Conservation (phyloP, 305 asterid species). For the Rubia balearica region DNA sequence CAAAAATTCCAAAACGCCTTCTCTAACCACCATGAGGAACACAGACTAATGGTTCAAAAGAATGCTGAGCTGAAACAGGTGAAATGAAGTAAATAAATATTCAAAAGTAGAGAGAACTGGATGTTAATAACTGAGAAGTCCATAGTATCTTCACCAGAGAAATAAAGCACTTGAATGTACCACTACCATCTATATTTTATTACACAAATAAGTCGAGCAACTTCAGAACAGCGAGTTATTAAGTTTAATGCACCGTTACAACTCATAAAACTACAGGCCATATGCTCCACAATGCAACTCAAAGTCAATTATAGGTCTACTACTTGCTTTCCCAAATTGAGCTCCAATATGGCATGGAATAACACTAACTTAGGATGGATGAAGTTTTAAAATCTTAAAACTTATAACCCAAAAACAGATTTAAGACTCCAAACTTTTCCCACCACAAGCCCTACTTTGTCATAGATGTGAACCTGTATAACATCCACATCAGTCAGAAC, state of each 20-base stretch:
- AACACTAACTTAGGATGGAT: background rate
- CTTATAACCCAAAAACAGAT: background rate
- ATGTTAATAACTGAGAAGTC: background rate
- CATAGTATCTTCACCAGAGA: background rate
- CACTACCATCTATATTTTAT: background rate
- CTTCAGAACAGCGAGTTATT: background rate
- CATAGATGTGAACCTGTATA: background rate
- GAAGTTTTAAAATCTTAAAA: background rate
- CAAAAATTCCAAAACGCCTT: background rate
- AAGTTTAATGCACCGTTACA: background rate
- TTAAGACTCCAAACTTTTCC: background rate
- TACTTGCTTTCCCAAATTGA: background rate
- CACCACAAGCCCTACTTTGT: background rate
- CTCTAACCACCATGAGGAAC: background rate
- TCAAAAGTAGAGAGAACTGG: no score
- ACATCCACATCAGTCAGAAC: background rate
- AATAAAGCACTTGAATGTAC: background rate
- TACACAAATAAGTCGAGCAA: background rate
- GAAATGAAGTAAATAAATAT: background rate
- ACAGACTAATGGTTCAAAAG: background rate
- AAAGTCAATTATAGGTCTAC: background rate
- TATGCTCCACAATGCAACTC: background rate
- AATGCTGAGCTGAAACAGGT: background rate
- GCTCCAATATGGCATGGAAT: background rate
- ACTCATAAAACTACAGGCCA: background rate